Evolutionary conservation across 1,284 basidiomycete species (phyloP), one percentile per base, ranked within the genome.

Genomic region (Ganoderma lingzhi): DNA sequence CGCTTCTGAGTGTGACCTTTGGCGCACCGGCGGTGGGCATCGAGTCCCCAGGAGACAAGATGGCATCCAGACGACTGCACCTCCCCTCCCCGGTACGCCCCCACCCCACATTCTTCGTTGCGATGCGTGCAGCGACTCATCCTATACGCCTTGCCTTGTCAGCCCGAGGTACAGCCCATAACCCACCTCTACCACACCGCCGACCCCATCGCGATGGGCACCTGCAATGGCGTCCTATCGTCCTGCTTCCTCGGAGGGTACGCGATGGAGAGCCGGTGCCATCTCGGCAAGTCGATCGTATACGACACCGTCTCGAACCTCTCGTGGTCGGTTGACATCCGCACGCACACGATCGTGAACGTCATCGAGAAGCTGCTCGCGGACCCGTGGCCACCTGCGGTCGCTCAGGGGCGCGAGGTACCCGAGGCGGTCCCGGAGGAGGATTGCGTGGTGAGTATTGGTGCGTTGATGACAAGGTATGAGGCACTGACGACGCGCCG

Each of bases 21-120:
- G 97, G 97, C n/a, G 86, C 87, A 0, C 97, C 97, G 0, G 93
- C 89, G 6, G 92, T 99, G 32, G 86, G 96, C 0, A 97, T 97
- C 76, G 97, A 99, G 83, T 85, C 96, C 23, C 97, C 97, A 0
- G 97, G 96, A 5, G 98, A 99, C 75, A 89, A 87, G 74, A 87
- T 97, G 79, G 94, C 98, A 0, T 90, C 98, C 0, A 78, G 82
- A 56, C 88, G 97, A 23, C 84, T 99, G 39, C 98, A 99, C 81
- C 86, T 99, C 12, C 98, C 97, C 0, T 86, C 87, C 56, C 91
- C 92, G 1, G 92, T 93, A 77, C 74, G 89, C 77, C 37, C 41
- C 51, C 32, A 42, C 59, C 19, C 19, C 10, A 10, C 8, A 15
- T 32, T 9, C 19, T 9, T 14, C 32, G 17, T n/a, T 6, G 37